Evolutionary conservation across 331 rosid species (phyloP).

Genomic region (Acacia pycnantha): DNA sequence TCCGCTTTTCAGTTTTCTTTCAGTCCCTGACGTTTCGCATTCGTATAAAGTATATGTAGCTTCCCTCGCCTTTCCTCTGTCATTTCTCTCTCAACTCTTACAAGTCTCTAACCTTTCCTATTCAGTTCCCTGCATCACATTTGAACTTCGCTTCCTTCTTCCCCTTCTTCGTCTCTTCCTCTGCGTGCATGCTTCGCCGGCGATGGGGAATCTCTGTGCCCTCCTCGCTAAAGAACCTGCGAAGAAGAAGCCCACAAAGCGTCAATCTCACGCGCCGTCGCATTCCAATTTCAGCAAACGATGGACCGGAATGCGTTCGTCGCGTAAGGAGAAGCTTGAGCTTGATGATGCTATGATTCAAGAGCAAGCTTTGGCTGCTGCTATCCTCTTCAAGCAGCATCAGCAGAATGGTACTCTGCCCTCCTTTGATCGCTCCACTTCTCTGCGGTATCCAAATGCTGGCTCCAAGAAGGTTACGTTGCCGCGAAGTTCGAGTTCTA

Average conservation of each 20-base stretch:
- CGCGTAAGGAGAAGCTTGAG: not conserved
- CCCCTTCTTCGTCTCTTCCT: not conserved
- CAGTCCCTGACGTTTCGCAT: not conserved
- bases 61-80: not conserved
- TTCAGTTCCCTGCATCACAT: not conserved
- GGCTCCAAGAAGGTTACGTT: slow-evolving; percentile 1
- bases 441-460: not conserved
- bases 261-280: not conserved
- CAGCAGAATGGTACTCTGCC: slow-evolving; percentile 17
- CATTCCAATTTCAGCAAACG: slow-evolving; percentile 2
- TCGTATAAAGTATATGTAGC: not conserved
- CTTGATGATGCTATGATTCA: slow-evolving; percentile 1
- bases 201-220: slow-evolving; percentile 15
- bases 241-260: not conserved
- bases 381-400: slow-evolving; percentile 2
- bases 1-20: not conserved
- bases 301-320: not conserved
- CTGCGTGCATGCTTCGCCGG: not conserved
- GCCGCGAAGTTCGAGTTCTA: slow-evolving; percentile 6
- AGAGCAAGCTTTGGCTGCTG: not conserved
- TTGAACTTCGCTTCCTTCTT: not conserved
- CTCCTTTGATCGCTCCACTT: slow-evolving; percentile 12
- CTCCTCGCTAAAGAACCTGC: not conserved
- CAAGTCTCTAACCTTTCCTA: not conserved
- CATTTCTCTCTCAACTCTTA: not conserved